Evolutionary conservation across 768 basidiomycete species (phyloP).

Genomic region (Suillus subluteus): DNA sequence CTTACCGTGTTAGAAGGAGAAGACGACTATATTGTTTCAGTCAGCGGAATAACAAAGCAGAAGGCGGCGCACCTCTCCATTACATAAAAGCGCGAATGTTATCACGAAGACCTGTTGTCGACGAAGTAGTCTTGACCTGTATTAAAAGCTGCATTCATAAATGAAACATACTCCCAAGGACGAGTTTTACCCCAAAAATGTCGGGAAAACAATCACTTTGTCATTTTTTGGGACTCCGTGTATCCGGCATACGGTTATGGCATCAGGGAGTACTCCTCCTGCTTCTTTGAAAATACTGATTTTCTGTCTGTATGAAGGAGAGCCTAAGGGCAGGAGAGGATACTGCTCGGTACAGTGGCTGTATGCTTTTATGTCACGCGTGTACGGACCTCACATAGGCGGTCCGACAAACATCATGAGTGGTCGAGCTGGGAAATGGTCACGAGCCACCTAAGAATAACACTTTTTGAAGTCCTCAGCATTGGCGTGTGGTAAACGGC

Average conservation of each 20-base stretch:
- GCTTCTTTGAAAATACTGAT: slow-evolving; percentile 42
- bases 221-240: slow-evolving; percentile 55
- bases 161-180: slow-evolving; percentile 44
- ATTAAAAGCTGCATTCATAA: slow-evolving; percentile 36
- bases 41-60: background rate
- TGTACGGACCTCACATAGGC: background rate
- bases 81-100: slow-evolving; percentile 59
- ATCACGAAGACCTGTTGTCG: slow-evolving; percentile 49
- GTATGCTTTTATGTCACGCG: background rate
- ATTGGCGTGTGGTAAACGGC: background rate
- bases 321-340: background rate
- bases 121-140: slow-evolving; percentile 51
- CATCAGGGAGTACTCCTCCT: slow-evolving; percentile 57
- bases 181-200: slow-evolving; percentile 55
- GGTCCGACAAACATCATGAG: background rate
- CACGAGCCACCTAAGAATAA: background rate
- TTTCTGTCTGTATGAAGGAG: slow-evolving; percentile 8
- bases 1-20: slow-evolving; percentile 62
- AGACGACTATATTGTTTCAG: slow-evolving; percentile 46
- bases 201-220: slow-evolving; percentile 56
- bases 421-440: background rate
- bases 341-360: background rate
- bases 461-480: background rate
- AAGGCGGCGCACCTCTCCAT: slow-evolving; percentile 51
- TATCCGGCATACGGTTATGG: slow-evolving; percentile 58